Evolutionary conservation across 768 basidiomycete genomes (phyloP).

Genomic region (Sporobolomyces pararoseus): DNA sequence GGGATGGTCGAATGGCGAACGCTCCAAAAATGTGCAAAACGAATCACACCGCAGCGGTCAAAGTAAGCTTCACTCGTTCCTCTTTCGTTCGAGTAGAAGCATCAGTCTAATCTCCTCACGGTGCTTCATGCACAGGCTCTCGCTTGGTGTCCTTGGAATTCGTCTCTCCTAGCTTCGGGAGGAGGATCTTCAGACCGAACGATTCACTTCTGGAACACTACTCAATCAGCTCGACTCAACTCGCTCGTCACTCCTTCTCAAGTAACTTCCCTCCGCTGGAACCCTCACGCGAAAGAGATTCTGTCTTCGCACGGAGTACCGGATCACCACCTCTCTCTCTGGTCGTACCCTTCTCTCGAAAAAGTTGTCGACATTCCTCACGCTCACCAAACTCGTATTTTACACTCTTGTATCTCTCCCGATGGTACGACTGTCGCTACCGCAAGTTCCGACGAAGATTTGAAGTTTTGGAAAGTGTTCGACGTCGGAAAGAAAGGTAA

Average conservation of each 20-base stretch:
- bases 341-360: slow-evolving; percentile 72
- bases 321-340: slow-evolving; percentile 51
- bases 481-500: slow-evolving; percentile 34
- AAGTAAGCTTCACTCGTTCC: slow-evolving; percentile 4
- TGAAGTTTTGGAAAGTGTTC: slow-evolving; percentile 59
- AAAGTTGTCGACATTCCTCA: slow-evolving; percentile 80
- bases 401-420: slow-evolving; percentile 79
- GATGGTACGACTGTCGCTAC: slow-evolving; percentile 88
- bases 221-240: slow-evolving; percentile 85
- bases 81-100: not conserved
- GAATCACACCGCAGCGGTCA: slow-evolving; percentile 77
- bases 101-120: not conserved
- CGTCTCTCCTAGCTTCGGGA: slow-evolving; percentile 81
- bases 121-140: slow-evolving; percentile 61
- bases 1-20: slow-evolving; percentile 71
- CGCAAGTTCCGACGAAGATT: slow-evolving; percentile 87
- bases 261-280: slow-evolving; percentile 85
- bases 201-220: slow-evolving; percentile 84
- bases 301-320: slow-evolving; percentile 93
- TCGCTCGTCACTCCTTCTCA: slow-evolving; percentile 82
- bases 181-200: slow-evolving; percentile 92
- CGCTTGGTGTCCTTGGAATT: slow-evolving; percentile 97
- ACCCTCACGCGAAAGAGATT: slow-evolving; percentile 81
- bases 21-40: slow-evolving; percentile 82
- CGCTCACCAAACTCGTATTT: slow-evolving; percentile 85